A percentile compares a stretch with the other conserved stretches of the same genome.
Evolutionary conservation across 2,329 filamentous ascomycete species (phyloP).

Genomic region (Aureobasidium sp.): DNA sequence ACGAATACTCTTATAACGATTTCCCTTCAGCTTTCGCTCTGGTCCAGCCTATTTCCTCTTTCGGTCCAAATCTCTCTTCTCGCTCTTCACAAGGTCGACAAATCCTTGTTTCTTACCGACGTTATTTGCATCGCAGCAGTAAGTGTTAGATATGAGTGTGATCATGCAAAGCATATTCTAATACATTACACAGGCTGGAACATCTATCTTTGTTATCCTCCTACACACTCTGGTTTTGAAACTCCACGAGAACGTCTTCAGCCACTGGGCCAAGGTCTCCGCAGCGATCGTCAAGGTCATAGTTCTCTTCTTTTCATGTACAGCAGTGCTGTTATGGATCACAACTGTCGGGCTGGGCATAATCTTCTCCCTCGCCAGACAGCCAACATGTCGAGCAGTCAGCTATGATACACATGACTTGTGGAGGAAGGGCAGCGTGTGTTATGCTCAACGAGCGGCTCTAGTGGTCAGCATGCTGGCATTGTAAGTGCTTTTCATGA

Average conservation of each 20-base stretch:
- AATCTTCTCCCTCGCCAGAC: neutral
- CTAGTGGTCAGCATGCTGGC: neutral
- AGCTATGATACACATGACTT: neutral
- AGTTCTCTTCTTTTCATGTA: neutral
- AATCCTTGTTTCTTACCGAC: neutral
- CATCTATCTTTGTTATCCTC: neutral
- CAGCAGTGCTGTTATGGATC: neutral
- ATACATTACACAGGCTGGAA: neutral
- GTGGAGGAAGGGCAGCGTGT: neutral
- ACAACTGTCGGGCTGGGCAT: neutral
- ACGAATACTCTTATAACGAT: neutral
- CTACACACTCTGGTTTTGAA: neutral
- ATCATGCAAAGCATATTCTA: neutral
- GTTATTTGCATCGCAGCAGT: conserved; percentile 3
- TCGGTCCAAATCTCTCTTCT: neutral
- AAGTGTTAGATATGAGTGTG: neutral
- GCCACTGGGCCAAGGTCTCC: neutral
- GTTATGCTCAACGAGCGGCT: neutral
- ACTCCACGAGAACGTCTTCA: neutral
- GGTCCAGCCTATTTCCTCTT: neutral
- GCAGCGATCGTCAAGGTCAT: neutral
- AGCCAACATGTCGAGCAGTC: neutral
- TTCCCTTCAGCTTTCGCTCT: neutral
- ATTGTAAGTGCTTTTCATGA: neutral
- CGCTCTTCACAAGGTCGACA: neutral